Evolutionary conservation across 164 flowering plant species (phyloP), one percentile per base, ranked within the genome.

Genomic region (Warburgia ugandensis): DNA sequence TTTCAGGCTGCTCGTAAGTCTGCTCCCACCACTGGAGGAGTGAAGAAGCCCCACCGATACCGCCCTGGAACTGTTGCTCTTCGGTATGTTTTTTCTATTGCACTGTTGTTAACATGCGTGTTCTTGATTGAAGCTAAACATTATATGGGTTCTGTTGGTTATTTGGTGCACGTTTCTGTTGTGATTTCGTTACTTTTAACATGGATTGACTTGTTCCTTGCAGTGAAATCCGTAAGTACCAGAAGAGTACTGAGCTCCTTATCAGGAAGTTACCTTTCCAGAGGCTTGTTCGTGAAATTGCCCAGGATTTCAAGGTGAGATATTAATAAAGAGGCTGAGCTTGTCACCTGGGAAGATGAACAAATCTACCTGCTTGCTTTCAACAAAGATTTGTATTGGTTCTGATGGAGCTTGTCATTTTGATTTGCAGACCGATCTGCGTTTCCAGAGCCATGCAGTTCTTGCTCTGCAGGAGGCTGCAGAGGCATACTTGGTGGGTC

Each of bases 211-310:
- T 16, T 22, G 22, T 20, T 8, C 45, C 12, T 45, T 45, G 20
- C 49, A 54, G 53, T 52, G 55, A 58, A 44, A 58, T 59, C 19
- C 50, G 68, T 8, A 58, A 58, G 35, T 64, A 58, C 36, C 68
- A 64, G 51, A 64, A 64, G 55, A 64, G 63, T 51, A 58, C 68
- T 0, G 63, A 64, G 37, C 59, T 64, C 16, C 31, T 64, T 27
- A 64, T 64, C 14, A 58, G 59, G 55, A 64, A 64, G 22, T 51
- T 58, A 17, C 63, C 63, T 2, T 64, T 64, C 56, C 68, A 64
- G 59, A 58, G 68, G 59, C 55, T 64, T 17, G 68, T 64, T 43
- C 59, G 63, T 48, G 68, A 64, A 53, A 64, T 64, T 48, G 63
- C 68, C 0, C 63, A 59, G 58, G 62, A 57, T 21, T 57, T 57